Evolutionary conservation across 2,329 filamentous ascomycete species (phyloP).

Genomic region (Cladosporium sphaerospermum): DNA sequence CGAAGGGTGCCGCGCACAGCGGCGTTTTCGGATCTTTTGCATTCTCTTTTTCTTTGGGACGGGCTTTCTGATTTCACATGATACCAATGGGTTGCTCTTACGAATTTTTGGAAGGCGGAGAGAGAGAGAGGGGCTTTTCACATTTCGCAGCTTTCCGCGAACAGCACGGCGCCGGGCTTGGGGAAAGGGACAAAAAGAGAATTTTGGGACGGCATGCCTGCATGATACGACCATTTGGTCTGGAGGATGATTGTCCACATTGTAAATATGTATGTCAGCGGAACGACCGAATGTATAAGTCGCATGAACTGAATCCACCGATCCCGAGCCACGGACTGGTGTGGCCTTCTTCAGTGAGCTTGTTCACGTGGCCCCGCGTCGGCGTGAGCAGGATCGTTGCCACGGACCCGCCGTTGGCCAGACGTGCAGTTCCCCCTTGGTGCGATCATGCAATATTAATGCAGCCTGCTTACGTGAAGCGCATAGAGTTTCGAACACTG

Average conservation of each 20-base stretch:
- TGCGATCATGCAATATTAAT: neutral
- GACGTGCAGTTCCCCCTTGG: neutral
- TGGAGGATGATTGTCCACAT: neutral
- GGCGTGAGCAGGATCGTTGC: too few species aligned
- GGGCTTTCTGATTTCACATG: neutral
- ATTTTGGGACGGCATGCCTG: neutral
- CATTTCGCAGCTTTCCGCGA: neutral
- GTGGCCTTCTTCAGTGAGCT: neutral
- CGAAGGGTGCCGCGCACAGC: too few species aligned
- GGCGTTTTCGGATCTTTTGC: neutral
- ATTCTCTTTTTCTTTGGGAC: neutral
- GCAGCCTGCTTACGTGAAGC: neutral
- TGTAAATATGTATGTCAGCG: neutral
- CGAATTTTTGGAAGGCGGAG: too few species aligned
- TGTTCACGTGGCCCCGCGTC: neutral
- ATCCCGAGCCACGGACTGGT: neutral
- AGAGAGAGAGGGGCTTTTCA: neutral
- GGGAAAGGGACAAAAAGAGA: neutral
- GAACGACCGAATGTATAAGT: too few species aligned
- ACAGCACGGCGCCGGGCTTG: conserved; percentile 1
- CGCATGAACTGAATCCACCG: too few species aligned
- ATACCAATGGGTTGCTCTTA: neutral
- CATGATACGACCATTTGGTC: too few species aligned
- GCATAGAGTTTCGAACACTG: too few species aligned
- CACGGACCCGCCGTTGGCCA: too few species aligned